Evolutionary conservation across 306 rosid genomes (phyloP).

Genomic region (Arachis hypogaea): DNA sequence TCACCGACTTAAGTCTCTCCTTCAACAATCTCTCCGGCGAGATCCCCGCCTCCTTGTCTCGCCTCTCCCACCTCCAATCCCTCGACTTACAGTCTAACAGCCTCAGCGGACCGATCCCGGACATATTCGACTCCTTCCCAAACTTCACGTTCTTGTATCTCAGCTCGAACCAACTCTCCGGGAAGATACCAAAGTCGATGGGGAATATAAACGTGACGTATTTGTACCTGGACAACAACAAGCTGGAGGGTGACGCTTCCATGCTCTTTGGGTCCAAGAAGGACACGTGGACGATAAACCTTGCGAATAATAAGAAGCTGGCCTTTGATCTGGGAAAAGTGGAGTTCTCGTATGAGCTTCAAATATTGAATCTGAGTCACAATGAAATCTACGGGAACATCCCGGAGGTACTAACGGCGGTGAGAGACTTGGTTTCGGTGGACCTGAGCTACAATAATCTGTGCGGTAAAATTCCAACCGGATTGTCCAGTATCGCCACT

Average conservation of each 20-base stretch:
- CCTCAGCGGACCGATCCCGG: slow-evolving; percentile 49
- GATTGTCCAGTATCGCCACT: neutral
- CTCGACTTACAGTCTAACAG: slow-evolving; percentile 46
- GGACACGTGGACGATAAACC: slow-evolving; percentile 16
- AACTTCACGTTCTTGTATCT: slow-evolving; percentile 19
- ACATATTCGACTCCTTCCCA: slow-evolving; percentile 40
- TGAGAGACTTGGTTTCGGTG: slow-evolving; percentile 38
- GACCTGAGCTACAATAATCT: slow-evolving; percentile 62
- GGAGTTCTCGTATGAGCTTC: slow-evolving; percentile 32
- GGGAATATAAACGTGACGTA: slow-evolving; percentile 13
- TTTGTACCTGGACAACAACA: slow-evolving; percentile 24
- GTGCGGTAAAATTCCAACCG: slow-evolving; percentile 58
- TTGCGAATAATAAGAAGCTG: slow-evolving; percentile 50
- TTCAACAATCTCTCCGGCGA: slow-evolving; percentile 2
- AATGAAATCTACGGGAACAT: slow-evolving; percentile 49
- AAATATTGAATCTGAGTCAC: slow-evolving; percentile 42
- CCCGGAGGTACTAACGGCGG: slow-evolving; percentile 5
- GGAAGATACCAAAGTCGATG: slow-evolving; percentile 50
- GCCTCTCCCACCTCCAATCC: slow-evolving; percentile 17
- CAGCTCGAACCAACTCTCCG: slow-evolving; percentile 55
- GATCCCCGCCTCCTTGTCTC: slow-evolving; percentile 22
- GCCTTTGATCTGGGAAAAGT: slow-evolving; percentile 46
- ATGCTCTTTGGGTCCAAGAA: slow-evolving; percentile 48
- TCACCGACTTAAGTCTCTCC: neutral
- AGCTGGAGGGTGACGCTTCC: slow-evolving; percentile 55